These are phyloP conservation scores for Hibiscus syriacus DNA, from an alignment of 345 rosid species.

Conservation along the genomic window DNA sequence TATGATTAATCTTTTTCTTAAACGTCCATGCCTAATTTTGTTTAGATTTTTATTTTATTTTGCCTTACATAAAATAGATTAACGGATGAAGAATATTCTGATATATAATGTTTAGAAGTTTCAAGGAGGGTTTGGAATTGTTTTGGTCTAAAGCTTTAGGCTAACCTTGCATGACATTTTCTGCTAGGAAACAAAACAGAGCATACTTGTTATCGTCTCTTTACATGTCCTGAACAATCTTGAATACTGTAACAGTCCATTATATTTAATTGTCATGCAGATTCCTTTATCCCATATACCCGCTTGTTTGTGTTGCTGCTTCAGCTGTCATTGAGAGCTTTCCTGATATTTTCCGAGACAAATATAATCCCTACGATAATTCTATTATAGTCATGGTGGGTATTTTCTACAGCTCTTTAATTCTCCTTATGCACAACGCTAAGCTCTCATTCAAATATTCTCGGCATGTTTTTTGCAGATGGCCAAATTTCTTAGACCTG, in stretches of 20 bases:
- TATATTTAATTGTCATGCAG: slow-evolving; percentile 29
- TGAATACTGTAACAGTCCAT: neutral
- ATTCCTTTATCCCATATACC: slow-evolving; percentile 92
- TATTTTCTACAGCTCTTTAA: slow-evolving; percentile 6
- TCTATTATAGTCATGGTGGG: slow-evolving; percentile 50
- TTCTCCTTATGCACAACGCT: slow-evolving; percentile 1
- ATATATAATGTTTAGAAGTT: neutral
- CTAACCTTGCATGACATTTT: neutral
- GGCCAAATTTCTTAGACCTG: slow-evolving; percentile 62
- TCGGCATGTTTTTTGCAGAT: slow-evolving; percentile 43
- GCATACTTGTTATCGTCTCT: neutral
- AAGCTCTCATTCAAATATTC: neutral
- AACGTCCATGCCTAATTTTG: neutral
- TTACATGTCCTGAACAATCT: neutral
- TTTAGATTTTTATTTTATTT: neutral
- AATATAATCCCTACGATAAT: slow-evolving; percentile 42
- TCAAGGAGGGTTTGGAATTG: neutral
- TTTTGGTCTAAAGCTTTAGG: neutral
- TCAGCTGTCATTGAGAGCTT: slow-evolving; percentile 94
- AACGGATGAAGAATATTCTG: neutral
- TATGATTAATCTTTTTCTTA: slow-evolving; percentile 18
- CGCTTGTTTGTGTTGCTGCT: slow-evolving; percentile 90
- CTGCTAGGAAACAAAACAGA: neutral
- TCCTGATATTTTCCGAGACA: slow-evolving; percentile 75
- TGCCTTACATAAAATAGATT: neutral